Evolutionary conservation across 148 eudicot species (phyloP).

Genomic region (Camellia sinensis): DNA sequence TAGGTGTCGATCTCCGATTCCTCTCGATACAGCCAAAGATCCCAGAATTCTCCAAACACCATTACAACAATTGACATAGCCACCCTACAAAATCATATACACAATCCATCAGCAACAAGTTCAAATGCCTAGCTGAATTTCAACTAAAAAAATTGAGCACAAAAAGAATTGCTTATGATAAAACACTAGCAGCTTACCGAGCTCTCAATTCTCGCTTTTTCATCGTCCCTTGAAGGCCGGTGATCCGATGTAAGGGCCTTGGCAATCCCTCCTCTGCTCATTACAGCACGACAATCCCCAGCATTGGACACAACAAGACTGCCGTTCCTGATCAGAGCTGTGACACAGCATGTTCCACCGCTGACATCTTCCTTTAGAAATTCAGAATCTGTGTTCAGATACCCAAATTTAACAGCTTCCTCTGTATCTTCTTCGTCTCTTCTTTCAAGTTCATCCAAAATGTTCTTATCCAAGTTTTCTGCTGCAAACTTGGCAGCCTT

Average conservation of each 20-base stretch:
- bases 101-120: constrained; percentile 14
- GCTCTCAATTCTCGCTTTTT: constrained; percentile 60
- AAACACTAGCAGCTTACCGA: constrained; percentile 31
- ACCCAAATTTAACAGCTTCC: constrained; percentile 55
- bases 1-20: constrained; percentile 61
- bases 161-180: not conserved
- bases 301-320: constrained; percentile 72
- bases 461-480: constrained; percentile 32
- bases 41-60: constrained; percentile 83
- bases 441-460: constrained; percentile 40
- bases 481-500: constrained; percentile 39
- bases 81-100: constrained; percentile 46
- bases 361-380: constrained; percentile 45
- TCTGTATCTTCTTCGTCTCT: constrained; percentile 27
- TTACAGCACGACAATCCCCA: constrained; percentile 86
- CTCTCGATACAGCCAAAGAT: constrained; percentile 75
- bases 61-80: constrained; percentile 62
- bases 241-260: constrained; percentile 71
- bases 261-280: constrained; percentile 62
- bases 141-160: not conserved
- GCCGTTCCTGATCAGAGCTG: constrained; percentile 58
- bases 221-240: constrained; percentile 64
- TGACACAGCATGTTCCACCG: constrained; percentile 77
- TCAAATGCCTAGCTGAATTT: not conserved
- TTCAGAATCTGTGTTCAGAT: constrained; percentile 57